These are phyloP conservation scores for Plasmodium inui DNA, from an alignment of 169 alveolate genomes.

Conservation along the genomic window DNA sequence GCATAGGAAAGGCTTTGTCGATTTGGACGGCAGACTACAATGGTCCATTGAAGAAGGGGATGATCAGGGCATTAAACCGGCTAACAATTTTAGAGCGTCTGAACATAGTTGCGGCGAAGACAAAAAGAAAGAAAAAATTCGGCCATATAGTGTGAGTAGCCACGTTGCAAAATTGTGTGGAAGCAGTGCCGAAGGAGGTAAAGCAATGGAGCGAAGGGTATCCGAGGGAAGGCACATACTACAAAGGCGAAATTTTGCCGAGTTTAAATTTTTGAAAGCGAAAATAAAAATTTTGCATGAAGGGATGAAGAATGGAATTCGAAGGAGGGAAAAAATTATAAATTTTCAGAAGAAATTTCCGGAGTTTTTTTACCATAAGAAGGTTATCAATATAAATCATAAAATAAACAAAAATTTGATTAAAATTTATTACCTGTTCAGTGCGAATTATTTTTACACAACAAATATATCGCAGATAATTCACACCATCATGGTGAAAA, in stretches of 20 bases:
- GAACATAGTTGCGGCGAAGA: background rate
- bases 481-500: conserved; percentile 10
- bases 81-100: background rate
- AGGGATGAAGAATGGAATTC: background rate
- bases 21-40: background rate
- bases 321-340: background rate
- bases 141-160: background rate
- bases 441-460: conserved; percentile 28
- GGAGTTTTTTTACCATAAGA: conserved; percentile 63
- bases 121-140: background rate
- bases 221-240: background rate
- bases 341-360: conserved; percentile 35
- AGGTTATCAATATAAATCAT: conserved; percentile 55
- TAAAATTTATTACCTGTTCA: conserved; percentile 48
- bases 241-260: background rate
- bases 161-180: background rate
- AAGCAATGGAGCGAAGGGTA: background rate
- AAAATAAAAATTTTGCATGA: conserved; percentile 28
- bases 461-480: conserved; percentile 35
- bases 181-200: background rate
- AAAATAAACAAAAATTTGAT: conserved; percentile 44
- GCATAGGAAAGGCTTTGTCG: background rate
- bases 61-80: background rate
- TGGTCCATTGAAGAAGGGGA: background rate
- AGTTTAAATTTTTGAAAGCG: conserved; percentile 9